Conservation (phyloP, 140 eudicot genomes). For the Stevia rebaudiana region DNA sequence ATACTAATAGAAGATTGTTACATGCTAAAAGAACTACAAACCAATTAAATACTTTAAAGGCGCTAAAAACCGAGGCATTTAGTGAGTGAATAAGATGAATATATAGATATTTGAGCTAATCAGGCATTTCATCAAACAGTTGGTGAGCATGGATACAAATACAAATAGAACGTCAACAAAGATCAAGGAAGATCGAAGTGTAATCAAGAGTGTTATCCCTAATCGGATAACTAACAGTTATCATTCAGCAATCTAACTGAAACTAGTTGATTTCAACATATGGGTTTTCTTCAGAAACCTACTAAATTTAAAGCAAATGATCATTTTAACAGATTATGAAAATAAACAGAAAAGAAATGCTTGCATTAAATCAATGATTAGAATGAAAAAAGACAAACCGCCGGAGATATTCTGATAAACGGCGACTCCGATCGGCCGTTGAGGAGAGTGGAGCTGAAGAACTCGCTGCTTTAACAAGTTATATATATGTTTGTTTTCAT, state of each 20-base stretch:
- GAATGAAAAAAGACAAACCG: constrained; percentile 13
- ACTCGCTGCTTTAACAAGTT: neutral
- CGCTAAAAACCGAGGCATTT: neutral
- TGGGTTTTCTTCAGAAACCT: constrained; percentile 7
- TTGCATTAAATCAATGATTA: neutral
- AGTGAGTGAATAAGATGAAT: neutral
- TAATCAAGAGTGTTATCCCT: constrained; percentile 2
- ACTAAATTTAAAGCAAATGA: neutral
- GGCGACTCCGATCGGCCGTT: constrained; percentile 12
- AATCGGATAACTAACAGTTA: neutral
- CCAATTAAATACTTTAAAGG: neutral
- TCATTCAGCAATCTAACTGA: neutral
- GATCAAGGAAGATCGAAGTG: constrained; percentile 2
- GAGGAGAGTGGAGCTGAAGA: neutral
- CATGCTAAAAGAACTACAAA: too few species aligned
- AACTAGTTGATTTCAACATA: constrained; percentile 7
- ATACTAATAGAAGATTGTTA: neutral
- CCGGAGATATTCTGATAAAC: constrained; percentile 15
- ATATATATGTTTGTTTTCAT: too few species aligned
- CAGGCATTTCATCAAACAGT: constrained; percentile 31
- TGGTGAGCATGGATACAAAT: constrained; percentile 19
- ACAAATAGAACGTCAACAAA: neutral
- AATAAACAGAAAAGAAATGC: neutral
- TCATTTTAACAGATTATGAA: constrained; percentile 10
- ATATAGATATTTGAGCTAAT: neutral